phyloP scores from a whole-genome alignment of 2,329 filamentous ascomycete genomes.

The Apiospora arundinis region DNA sequence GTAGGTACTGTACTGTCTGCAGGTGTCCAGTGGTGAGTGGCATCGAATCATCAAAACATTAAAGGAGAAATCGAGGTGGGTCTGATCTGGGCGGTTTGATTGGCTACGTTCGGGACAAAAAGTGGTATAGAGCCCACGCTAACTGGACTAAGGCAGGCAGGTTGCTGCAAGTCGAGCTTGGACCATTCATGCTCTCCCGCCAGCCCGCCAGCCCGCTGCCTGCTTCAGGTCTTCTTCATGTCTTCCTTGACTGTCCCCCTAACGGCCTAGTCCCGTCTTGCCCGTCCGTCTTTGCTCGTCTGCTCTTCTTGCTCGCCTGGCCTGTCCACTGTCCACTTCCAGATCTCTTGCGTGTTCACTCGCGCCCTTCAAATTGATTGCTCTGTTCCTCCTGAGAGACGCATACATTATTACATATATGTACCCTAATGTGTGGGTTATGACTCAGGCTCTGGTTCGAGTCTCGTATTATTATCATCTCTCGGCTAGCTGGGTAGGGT shows the following conservation, averaged over 20 bases:
- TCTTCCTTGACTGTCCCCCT: neutral
- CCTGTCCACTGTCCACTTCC: too few species aligned
- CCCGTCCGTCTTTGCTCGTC: too few species aligned
- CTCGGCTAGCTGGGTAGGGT: neutral
- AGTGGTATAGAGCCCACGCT: neutral
- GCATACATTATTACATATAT: too few species aligned
- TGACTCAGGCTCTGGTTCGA: constrained; percentile 7
- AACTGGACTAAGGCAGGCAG: constrained; percentile 10
- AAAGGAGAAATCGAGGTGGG: constrained; percentile 15
- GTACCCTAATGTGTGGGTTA: neutral
- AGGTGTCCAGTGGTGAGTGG: constrained; percentile 8
- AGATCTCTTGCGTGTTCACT: neutral
- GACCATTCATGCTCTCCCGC: constrained; percentile 4
- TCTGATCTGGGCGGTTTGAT: neutral
- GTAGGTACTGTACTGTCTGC: too few species aligned
- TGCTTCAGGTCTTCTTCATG: neutral
- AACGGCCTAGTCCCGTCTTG: neutral
- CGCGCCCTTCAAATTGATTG: neutral
- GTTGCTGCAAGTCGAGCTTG: constrained; percentile 12
- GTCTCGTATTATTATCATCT: neutral
- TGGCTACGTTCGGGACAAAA: neutral
- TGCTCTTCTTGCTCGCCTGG: too few species aligned
- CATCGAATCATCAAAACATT: constrained; percentile 23
- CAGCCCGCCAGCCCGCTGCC: neutral
- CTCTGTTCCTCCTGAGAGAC: neutral